Percentiles rank a stretch among this genome's conserved stretches.
These are phyloP conservation scores for Neurospora terricola DNA, from an alignment of 495 filamentous ascomycete species.

Conservation along the genomic window DNA sequence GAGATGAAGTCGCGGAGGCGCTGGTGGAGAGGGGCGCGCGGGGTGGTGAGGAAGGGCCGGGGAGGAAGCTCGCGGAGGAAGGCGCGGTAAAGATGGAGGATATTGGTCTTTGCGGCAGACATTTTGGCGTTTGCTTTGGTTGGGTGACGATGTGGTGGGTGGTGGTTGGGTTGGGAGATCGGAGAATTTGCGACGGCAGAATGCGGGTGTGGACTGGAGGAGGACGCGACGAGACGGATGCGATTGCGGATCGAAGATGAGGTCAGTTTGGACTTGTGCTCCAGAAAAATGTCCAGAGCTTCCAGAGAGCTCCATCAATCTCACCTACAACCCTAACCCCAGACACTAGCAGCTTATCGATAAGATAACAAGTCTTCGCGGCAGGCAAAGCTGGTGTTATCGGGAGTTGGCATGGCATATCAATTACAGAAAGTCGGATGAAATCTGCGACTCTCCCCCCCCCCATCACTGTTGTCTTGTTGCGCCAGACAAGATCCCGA, in stretches of 20 bases:
- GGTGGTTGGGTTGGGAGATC: not conserved
- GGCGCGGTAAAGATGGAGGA: conserved; percentile 76
- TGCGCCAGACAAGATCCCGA: not conserved
- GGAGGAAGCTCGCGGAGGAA: conserved; percentile 87
- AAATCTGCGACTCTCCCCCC: not conserved
- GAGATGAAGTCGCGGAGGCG: conserved; percentile 47
- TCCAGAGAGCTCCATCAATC: not conserved
- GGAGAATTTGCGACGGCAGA: not conserved
- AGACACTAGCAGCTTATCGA: rapidly evolving
- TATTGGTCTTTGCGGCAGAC: conserved; percentile 25
- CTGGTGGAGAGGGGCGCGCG: conserved; percentile 48
- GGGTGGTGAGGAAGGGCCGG: conserved; percentile 42
- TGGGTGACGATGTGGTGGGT: not conserved
- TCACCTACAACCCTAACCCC: not conserved
- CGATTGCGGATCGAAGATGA: not conserved
- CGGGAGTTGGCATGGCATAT: not conserved
- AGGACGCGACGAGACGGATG: not conserved
- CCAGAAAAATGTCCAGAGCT: not conserved
- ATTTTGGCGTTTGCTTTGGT: conserved; percentile 4
- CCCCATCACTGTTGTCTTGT: not conserved
- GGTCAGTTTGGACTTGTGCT: not conserved
- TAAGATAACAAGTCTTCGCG: not conserved
- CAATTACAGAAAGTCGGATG: not conserved
- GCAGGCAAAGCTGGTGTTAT: not conserved
- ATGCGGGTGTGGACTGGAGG: not conserved